phyloP scores from a whole-genome alignment of 2,329 filamentous ascomycete genomes.

The Stachybotrys elegans region DNA sequence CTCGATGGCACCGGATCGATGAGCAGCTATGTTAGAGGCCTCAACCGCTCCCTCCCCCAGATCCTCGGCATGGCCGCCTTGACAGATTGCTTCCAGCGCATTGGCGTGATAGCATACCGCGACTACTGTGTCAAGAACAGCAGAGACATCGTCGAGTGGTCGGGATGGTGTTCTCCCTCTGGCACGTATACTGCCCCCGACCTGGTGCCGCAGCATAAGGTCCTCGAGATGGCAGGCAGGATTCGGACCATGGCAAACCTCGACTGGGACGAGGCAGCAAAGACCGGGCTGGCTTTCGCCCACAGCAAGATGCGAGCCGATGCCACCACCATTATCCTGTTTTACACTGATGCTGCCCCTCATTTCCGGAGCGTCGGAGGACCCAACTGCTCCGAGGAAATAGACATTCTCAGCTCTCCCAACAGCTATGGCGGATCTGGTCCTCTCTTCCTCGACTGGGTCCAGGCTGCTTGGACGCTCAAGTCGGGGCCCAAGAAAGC shows the following conservation, averaged over 20 bases:
- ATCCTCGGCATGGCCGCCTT: slow-evolving; percentile 44
- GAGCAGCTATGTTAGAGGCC: slow-evolving; percentile 33
- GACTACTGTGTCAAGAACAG: slow-evolving; percentile 38
- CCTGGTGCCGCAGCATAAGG: slow-evolving; percentile 22
- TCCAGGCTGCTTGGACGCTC: slow-evolving; percentile 28
- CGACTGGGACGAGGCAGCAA: slow-evolving; percentile 43
- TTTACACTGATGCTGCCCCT: slow-evolving; percentile 45
- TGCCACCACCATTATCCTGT: slow-evolving; percentile 42
- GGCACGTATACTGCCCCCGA: slow-evolving; percentile 8
- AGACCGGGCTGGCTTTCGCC: slow-evolving; percentile 42
- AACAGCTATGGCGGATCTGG: slow-evolving; percentile 26
- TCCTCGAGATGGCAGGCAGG: slow-evolving; percentile 28
- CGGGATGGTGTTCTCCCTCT: slow-evolving; percentile 36
- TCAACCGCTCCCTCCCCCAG: slow-evolving; percentile 42
- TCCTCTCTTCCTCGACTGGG: slow-evolving; percentile 38
- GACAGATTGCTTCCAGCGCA: slow-evolving; percentile 43
- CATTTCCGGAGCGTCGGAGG: slow-evolving; percentile 28
- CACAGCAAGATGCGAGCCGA: slow-evolving; percentile 41
- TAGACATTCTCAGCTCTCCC: slow-evolving; percentile 10
- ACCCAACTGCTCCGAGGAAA: slow-evolving; percentile 23
- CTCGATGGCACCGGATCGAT: slow-evolving; percentile 43
- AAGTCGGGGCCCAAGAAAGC: slow-evolving; percentile 27
- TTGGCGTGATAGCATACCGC: slow-evolving; percentile 45
- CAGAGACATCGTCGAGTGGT: slow-evolving; percentile 40
- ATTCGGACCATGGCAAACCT: slow-evolving; percentile 29